A percentile compares a stretch with the other conserved stretches of the same genome.
Evolutionary conservation across 441 rosid genomes (phyloP).

Genomic region (Geranium incanum): DNA sequence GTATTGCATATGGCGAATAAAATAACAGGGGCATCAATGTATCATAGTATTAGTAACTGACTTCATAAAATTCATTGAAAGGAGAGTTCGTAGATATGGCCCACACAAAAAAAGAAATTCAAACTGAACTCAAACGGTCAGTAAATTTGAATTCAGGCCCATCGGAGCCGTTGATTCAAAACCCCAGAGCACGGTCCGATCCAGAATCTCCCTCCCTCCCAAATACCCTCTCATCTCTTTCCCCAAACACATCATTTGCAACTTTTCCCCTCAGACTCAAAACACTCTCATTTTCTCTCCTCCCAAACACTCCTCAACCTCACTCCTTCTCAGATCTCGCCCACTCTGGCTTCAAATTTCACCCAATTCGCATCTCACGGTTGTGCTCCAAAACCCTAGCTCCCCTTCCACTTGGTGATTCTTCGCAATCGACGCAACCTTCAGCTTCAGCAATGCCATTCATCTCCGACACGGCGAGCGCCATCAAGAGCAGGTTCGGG

Average conservation of each 20-base stretch:
- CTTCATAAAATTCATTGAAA: not conserved
- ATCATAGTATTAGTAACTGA: not conserved
- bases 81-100: constrained; percentile 7
- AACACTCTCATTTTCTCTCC: constrained; percentile 12
- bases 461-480: constrained; percentile 72
- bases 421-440: not conserved
- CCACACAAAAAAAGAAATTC: constrained; percentile 22
- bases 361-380: not conserved
- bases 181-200: constrained; percentile 15
- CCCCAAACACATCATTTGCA: constrained; percentile 20
- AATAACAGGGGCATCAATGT: not conserved
- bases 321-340: constrained; percentile 7
- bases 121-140: constrained; percentile 26
- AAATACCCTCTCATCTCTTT: constrained; percentile 18
- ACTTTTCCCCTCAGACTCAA: not conserved
- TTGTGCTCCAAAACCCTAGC: constrained; percentile 3
- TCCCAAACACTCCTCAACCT: constrained; percentile 12
- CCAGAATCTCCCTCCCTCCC: constrained; percentile 31
- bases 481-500: constrained; percentile 75
- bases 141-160: constrained; percentile 23
- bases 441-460: constrained; percentile 48
- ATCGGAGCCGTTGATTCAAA: constrained; percentile 40
- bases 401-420: not conserved
- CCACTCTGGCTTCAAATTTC: not conserved
- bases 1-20: no score